A percentile compares a stretch with the other conserved stretches of the same genome.
These are phyloP conservation scores for Zygnema circumcarinatum DNA, from an alignment of 139 green algal species.

Conservation along the genomic window DNA sequence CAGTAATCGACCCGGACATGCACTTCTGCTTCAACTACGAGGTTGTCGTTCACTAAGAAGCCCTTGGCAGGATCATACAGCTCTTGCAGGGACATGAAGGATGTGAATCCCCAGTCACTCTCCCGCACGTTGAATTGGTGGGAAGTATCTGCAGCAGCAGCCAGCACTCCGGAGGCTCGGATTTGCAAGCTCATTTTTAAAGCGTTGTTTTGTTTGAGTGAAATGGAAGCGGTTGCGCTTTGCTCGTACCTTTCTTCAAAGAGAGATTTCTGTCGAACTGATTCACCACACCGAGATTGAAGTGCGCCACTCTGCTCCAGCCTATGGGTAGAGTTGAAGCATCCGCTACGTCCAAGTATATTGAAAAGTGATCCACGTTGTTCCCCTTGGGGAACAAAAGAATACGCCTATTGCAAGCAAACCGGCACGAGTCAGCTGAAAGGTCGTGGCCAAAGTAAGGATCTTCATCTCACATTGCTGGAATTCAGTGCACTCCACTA, in stretches of 20 bases:
- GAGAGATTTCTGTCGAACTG: constrained; percentile 63
- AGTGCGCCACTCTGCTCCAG: constrained; percentile 75
- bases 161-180: no score
- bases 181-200: background rate
- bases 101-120: constrained; percentile 90
- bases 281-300: constrained; percentile 83
- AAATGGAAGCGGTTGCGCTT: background rate
- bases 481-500: no score
- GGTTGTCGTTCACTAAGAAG: constrained; percentile 72
- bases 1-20: constrained; percentile 40
- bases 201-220: no score
- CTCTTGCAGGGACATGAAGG: constrained; percentile 76
- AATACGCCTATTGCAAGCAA: constrained; percentile 45
- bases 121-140: constrained; percentile 76
- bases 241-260: constrained; percentile 73
- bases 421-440: no score
- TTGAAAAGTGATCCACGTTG: constrained; percentile 57
- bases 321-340: constrained; percentile 48
- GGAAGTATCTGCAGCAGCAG: constrained; percentile 49
- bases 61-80: constrained; percentile 69
- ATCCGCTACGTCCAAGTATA: constrained; percentile 66
- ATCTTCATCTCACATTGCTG: no score
- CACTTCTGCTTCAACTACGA: constrained; percentile 70
- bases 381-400: constrained; percentile 67
- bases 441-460: no score